Evolutionary conservation across 768 basidiomycete genomes (phyloP), one percentile per base, ranked within the genome.

Genomic region (Tricholoma sp.): DNA sequence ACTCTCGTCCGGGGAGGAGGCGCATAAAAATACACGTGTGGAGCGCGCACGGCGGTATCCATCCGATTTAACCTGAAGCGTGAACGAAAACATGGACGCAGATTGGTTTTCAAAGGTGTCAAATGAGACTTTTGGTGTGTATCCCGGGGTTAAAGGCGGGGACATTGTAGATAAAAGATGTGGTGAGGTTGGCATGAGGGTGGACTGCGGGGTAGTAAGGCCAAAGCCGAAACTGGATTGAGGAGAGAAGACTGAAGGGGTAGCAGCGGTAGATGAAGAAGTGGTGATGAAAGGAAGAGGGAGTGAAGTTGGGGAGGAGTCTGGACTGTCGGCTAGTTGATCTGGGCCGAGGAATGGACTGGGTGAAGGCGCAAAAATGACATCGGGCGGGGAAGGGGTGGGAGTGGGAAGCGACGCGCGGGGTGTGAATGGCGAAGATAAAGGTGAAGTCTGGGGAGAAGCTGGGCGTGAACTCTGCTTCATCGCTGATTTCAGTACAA

Each of bases 1-100:
- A 58, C 88, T 91, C 72, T 96, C 94, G 64, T 97, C 94, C 0
- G 86, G 77, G 45, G 90, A 91, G 1, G 91, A 81, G 0, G 95
- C 95, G 58, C 94, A 95, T 0, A 97, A 79, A 71, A 93, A 98
- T 1, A 91, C 91, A 0, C 96, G 81, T 0, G 94, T 95, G 52
- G 83, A 83, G 27, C 87, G 79, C 3, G 79, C 85, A 29, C 91
- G 81, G 43, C 76, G 74, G 69, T 94, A 98, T 2, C 88, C 88
- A 1, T 87, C 90, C 7, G 84, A 86, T 70, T 95, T 92, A 18
- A 90, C 91, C 66, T 83, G 85, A 12, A 94, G 81, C 0, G 91
- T 92, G 66, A 85, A 92, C n/a, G 84, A 87, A 73, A 94, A 93
- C 88, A 94, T 90, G 67, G 82, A 81, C 6, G 88, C 87, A 22